Evolutionary conservation across 495 filamentous ascomycete species (phyloP).

Genomic region (Hypoxylon rickii): DNA sequence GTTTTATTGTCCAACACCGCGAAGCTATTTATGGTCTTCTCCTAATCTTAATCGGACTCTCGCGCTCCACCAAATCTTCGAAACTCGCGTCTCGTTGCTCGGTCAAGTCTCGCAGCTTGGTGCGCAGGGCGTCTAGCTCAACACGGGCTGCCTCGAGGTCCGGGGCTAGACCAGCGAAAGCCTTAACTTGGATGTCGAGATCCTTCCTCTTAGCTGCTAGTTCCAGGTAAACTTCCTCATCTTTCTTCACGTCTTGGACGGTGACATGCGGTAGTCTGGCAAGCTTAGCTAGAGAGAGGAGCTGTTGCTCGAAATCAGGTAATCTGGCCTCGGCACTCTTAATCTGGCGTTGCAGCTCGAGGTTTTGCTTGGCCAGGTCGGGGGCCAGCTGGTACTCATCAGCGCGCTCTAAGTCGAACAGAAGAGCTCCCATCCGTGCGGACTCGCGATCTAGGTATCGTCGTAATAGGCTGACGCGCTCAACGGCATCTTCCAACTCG

Average conservation of each 20-base stretch:
- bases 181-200: slow-evolving; percentile 60
- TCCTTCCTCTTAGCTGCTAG: slow-evolving; percentile 56
- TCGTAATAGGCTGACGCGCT: slow-evolving; percentile 48
- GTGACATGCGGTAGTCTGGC: slow-evolving; percentile 36
- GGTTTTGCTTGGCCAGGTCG: slow-evolving; percentile 61
- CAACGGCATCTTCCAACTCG: slow-evolving; percentile 48
- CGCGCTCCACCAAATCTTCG: slow-evolving; percentile 61
- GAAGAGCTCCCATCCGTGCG: slow-evolving; percentile 27
- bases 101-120: slow-evolving; percentile 61
- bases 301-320: slow-evolving; percentile 53
- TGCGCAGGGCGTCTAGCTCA: slow-evolving; percentile 66
- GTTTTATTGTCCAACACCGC: slow-evolving; percentile 5
- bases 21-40: slow-evolving; percentile 14
- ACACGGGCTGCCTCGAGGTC: slow-evolving; percentile 67
- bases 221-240: slow-evolving; percentile 59
- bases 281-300: slow-evolving; percentile 38
- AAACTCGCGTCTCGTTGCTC: slow-evolving; percentile 69
- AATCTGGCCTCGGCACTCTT: slow-evolving; percentile 63
- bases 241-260: slow-evolving; percentile 51
- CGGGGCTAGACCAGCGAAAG: slow-evolving; percentile 70
- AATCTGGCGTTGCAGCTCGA: slow-evolving; percentile 64
- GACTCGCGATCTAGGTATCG: slow-evolving; percentile 46
- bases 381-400: slow-evolving; percentile 54
- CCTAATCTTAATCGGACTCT: slow-evolving; percentile 50
- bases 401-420: slow-evolving; percentile 42